These are phyloP conservation scores for Penicillium mononematosum DNA, from an alignment of 495 filamentous ascomycete species.

Conservation along the genomic window DNA sequence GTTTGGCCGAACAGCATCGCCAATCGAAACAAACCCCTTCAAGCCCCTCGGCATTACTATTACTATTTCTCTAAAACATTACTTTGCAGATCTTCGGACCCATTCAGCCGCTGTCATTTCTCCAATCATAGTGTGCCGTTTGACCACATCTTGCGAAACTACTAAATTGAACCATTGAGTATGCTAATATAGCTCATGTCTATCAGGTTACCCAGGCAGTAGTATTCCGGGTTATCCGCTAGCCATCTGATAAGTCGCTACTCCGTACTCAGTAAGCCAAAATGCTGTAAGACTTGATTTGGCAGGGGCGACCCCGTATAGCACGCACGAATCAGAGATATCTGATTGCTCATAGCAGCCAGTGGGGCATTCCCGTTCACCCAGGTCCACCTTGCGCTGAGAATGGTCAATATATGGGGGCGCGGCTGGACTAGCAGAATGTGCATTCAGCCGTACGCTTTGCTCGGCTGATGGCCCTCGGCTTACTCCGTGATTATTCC, in stretches of 20 bases:
- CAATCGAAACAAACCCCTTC: conserved; percentile 13
- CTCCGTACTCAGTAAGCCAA: not conserved
- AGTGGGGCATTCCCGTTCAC: conserved; percentile 23
- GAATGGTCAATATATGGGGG: conserved; percentile 13
- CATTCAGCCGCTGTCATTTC: not conserved
- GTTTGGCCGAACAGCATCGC: conserved; percentile 14
- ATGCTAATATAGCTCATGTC: not conserved
- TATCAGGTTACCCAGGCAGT: not conserved
- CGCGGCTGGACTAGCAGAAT: conserved; percentile 4
- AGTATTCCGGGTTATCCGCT: not conserved
- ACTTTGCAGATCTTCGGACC: conserved; percentile 3
- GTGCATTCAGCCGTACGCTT: conserved; percentile 20
- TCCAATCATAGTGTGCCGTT: conserved; percentile 5
- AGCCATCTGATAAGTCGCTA: not conserved
- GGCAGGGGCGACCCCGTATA: conserved; percentile 11
- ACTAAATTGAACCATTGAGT: not conserved
- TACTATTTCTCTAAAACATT: not conserved
- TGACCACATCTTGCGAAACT: not conserved
- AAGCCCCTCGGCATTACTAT: not conserved
- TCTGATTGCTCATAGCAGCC: conserved; percentile 14
- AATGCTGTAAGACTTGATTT: not conserved
- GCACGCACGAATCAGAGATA: conserved; percentile 21
- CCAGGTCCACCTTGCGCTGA: conserved; percentile 6
- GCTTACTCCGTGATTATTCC: conserved; percentile 11
- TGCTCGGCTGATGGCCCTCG: conserved; percentile 11